Conservation (phyloP, 305 asterid species). For the Solanum hybrid region DNA sequence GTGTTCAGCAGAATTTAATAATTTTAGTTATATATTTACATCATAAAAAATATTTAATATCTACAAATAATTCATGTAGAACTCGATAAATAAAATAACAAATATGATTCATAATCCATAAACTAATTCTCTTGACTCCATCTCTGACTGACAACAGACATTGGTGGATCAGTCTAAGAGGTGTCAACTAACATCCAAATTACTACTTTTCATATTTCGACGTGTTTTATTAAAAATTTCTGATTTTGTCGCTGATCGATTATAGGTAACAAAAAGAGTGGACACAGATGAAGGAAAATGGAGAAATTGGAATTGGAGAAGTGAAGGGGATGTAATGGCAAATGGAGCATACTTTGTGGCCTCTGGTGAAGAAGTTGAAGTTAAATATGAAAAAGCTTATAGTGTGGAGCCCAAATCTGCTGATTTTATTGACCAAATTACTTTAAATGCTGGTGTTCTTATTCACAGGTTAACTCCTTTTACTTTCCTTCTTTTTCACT, state of each 20-base stretch:
- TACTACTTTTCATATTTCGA: background rate
- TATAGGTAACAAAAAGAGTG: conserved; percentile 76
- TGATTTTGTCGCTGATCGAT: background rate
- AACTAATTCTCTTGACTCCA: background rate
- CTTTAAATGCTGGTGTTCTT: conserved; percentile 78
- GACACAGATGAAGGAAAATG: conserved; percentile 52
- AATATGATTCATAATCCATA: background rate
- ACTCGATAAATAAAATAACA: background rate
- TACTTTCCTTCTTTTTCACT: background rate
- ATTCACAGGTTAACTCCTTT: conserved; percentile 51
- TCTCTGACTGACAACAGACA: rapidly evolving
- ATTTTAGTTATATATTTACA: background rate
- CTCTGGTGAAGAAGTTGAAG: conserved; percentile 76
- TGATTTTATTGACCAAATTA: conserved; percentile 58
- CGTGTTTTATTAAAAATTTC: background rate
- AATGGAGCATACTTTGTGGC: conserved; percentile 92
- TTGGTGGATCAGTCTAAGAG: no score
- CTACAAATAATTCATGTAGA: background rate
- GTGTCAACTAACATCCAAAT: background rate
- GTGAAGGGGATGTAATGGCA: conserved; percentile 86
- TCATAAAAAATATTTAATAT: background rate
- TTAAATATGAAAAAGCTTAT: conserved; percentile 87
- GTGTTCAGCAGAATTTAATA: background rate
- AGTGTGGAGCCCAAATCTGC: conserved; percentile 96
- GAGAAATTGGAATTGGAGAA: conserved; percentile 97